These are phyloP conservation scores for Picochlorum sp. DNA, from an alignment of 139 green algal genomes.

Conservation along the genomic window DNA sequence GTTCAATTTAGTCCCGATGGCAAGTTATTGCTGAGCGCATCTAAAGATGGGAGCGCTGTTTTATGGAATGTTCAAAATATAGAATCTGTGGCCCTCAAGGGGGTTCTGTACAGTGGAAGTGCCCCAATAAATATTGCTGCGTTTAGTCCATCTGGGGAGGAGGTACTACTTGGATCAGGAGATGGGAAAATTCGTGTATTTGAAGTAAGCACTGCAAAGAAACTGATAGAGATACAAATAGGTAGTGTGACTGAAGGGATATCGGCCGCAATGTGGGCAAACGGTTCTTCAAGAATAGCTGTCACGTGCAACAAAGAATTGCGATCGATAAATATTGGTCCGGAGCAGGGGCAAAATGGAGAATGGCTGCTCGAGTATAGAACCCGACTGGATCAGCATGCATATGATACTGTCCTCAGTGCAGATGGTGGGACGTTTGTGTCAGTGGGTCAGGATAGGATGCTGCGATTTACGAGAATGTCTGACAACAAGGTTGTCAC, in stretches of 20 bases:
- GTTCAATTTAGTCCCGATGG: slow-evolving; percentile 16
- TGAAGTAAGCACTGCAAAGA: slow-evolving; percentile 16
- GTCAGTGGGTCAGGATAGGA: slow-evolving; percentile 53
- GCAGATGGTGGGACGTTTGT: slow-evolving; percentile 50
- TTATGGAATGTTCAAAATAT: slow-evolving; percentile 38
- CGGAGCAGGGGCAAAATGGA: neutral
- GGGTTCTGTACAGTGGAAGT: slow-evolving; percentile 2
- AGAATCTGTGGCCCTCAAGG: slow-evolving; percentile 1
- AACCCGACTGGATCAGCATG: slow-evolving; percentile 29
- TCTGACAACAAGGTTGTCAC: slow-evolving; percentile 36
- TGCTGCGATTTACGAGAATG: slow-evolving; percentile 28
- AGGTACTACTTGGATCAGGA: slow-evolving; percentile 15
- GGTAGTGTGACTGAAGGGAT: slow-evolving; percentile 23
- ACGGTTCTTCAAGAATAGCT: slow-evolving; percentile 48
- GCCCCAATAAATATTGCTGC: slow-evolving; percentile 32
- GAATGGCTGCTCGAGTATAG: slow-evolving; percentile 9
- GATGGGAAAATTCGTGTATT: slow-evolving; percentile 47
- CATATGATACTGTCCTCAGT: slow-evolving; percentile 73
- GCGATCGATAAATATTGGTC: slow-evolving; percentile 10
- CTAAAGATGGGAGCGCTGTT: slow-evolving; percentile 59
- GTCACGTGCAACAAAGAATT: slow-evolving; percentile 44
- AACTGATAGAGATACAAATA: neutral
- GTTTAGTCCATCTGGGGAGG: slow-evolving; percentile 50
- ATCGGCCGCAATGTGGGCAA: slow-evolving; percentile 58
- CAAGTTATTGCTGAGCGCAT: slow-evolving; percentile 60